Base-by-base conservation (phyloP, 2,329 filamentous ascomycete genomes). In the Aspergillus sp. region DNA sequence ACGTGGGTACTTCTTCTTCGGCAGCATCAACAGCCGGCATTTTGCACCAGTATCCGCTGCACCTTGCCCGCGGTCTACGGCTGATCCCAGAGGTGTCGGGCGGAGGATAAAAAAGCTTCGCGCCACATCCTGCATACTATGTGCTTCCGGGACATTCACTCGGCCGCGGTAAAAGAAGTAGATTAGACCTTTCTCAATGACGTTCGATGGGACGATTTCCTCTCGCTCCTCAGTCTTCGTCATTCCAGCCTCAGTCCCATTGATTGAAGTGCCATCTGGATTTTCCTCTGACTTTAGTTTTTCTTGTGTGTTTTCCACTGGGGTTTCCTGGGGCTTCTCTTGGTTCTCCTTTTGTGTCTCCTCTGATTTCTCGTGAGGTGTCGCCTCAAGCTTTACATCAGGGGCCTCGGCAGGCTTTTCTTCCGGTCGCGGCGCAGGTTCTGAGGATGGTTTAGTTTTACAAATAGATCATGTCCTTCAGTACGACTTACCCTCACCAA, bases 121-220 rank as follows among this genome's bases (percentile, higher is more conserved):
- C 42, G 89, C 86, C 49, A 96, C 83, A 52, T 96, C 91, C 41
- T 83, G 76, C 1, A 93, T 80, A 46, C 83, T 81, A 17, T 87
- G 82, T 0, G 91, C 87, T 6, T 90, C 82, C 4, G 91, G 84
- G 24, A 90, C 82, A 51, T 86, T 85, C 39, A 96, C 90, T 12
- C 91, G 87, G 7, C 86, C 86, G 17, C 92, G 87, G 67, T 89
- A 88, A 79, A 96, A 96, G 81, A 96, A 96, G 79, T 96, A 96
- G 64, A 96, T 87, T 65, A 95, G 83, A 3, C 92, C 92, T 68
- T 95, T 96, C 69, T 97, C 92, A 2, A 96, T 80, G 22, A 96
- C 86, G 58, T 79, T 86, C 5, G 82, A 84, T 1, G 85, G 79
- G 40, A 82, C 73, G 2, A 77, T 73, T 45, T 81, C 73, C 65